Evolutionary conservation across 176 grass and related monocot species (phyloP).

Genomic region (Ampelocalamus luodianensis): DNA sequence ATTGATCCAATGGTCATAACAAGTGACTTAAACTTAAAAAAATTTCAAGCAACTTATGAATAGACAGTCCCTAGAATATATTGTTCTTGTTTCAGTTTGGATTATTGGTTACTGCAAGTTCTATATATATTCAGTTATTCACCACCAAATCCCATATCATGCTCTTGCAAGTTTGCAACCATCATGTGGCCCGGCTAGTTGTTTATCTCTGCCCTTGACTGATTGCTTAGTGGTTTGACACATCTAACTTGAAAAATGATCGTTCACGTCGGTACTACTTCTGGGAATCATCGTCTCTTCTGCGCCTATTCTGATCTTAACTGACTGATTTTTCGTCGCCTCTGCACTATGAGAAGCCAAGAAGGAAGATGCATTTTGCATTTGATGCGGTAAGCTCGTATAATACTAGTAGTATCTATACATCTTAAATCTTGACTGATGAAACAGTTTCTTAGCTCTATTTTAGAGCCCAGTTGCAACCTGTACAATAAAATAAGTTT

Average conservation of each 20-base stretch:
- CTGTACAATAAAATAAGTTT: neutral
- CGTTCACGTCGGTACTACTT: neutral
- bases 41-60: too few species aligned
- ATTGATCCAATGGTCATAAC: too few species aligned
- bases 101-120: neutral
- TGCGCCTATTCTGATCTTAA: neutral
- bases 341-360: slow-evolving; percentile 21
- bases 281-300: slow-evolving; percentile 13
- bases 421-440: slow-evolving; percentile 26
- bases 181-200: slow-evolving; percentile 29
- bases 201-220: slow-evolving; percentile 31
- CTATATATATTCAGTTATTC: slow-evolving; percentile 3
- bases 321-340: slow-evolving; percentile 20
- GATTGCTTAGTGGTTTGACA: slow-evolving; percentile 13
- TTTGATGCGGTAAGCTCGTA: neutral
- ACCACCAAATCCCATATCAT: slow-evolving; percentile 31
- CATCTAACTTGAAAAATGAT: slow-evolving; percentile 12
- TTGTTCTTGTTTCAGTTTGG: neutral
- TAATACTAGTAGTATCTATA: neutral
- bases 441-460: neutral
- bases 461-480: neutral
- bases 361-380: neutral
- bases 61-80: too few species aligned
- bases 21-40: too few species aligned
- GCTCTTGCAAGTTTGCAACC: neutral